Evolutionary conservation across 2,329 filamentous ascomycete genomes (phyloP).

Genomic region (Verticillium tricorpus): DNA sequence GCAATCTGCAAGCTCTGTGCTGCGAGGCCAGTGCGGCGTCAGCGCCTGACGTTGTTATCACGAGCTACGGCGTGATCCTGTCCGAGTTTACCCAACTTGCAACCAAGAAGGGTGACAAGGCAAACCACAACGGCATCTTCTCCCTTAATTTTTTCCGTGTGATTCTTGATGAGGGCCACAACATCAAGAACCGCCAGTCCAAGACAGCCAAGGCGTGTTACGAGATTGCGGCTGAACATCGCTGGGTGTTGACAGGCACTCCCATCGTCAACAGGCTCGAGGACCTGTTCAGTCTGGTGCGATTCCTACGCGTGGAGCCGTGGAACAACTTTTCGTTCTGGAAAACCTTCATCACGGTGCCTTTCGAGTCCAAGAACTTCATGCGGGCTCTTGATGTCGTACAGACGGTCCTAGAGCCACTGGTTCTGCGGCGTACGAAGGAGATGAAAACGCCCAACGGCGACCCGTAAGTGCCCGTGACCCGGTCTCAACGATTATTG

Average conservation of each 20-base stretch:
- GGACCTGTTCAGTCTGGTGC: slow-evolving; percentile 88
- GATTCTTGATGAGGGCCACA: slow-evolving; percentile 92
- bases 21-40: slow-evolving; percentile 66
- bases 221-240: slow-evolving; percentile 76
- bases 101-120: slow-evolving; percentile 60
- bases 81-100: slow-evolving; percentile 81
- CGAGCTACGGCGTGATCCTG: slow-evolving; percentile 86
- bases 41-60: slow-evolving; percentile 88
- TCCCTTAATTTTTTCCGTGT: slow-evolving; percentile 92
- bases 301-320: slow-evolving; percentile 89
- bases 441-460: slow-evolving; percentile 96
- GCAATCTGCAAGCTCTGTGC: slow-evolving; percentile 75
- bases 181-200: slow-evolving; percentile 83
- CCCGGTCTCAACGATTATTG: neutral
- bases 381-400: slow-evolving; percentile 92
- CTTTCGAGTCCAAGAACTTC: slow-evolving; percentile 94
- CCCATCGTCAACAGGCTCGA: slow-evolving; percentile 95
- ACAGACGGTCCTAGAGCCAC: slow-evolving; percentile 89
- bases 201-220: slow-evolving; percentile 97
- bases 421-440: slow-evolving; percentile 94
- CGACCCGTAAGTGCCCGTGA: slow-evolving; percentile 28
- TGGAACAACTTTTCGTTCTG: slow-evolving; percentile 99
- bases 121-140: slow-evolving; percentile 71
- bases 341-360: slow-evolving; percentile 97
- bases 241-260: slow-evolving; percentile 92